phyloP scores from a whole-genome alignment of 148 eudicot species.

The Fagopyrum esculentum region DNA sequence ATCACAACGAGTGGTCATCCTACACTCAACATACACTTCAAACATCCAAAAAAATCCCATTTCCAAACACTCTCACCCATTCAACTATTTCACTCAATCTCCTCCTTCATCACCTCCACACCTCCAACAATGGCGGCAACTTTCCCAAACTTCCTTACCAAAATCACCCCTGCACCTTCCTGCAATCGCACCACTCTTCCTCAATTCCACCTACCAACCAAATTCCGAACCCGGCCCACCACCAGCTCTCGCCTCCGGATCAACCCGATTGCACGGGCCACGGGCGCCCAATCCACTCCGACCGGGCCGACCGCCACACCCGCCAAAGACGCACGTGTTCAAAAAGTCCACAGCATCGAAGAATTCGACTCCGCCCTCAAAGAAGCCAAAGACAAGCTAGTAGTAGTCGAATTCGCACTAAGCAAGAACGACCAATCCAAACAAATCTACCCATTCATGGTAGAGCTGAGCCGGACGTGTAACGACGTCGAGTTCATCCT shows the following conservation, averaged over 20 bases:
- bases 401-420: conserved; percentile 80
- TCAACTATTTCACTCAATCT: neutral
- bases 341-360: conserved; percentile 46
- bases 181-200: conserved; percentile 11
- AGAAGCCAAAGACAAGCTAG: conserved; percentile 56
- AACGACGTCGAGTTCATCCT: conserved; percentile 76
- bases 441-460: conserved; percentile 88
- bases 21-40: neutral
- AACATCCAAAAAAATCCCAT: neutral
- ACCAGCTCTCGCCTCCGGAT: neutral
- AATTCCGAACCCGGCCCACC: neutral
- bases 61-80: neutral
- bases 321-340: conserved; percentile 37
- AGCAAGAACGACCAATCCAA: conserved; percentile 39
- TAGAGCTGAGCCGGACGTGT: conserved; percentile 64
- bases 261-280: conserved; percentile 9
- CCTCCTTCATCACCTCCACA: neutral
- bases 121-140: conserved; percentile 15
- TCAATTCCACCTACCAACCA: conserved; percentile 9
- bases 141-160: conserved; percentile 33
- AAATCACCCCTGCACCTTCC: conserved; percentile 19
- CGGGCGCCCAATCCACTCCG: conserved; percentile 9
- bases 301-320: conserved; percentile 22
- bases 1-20: conserved; percentile 14
- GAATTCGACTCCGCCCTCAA: conserved; percentile 69